Evolutionary conservation across 805 yeast species (phyloP), one percentile per base, ranked within the genome.

Genomic region (Myxozyma lipomycoides): DNA sequence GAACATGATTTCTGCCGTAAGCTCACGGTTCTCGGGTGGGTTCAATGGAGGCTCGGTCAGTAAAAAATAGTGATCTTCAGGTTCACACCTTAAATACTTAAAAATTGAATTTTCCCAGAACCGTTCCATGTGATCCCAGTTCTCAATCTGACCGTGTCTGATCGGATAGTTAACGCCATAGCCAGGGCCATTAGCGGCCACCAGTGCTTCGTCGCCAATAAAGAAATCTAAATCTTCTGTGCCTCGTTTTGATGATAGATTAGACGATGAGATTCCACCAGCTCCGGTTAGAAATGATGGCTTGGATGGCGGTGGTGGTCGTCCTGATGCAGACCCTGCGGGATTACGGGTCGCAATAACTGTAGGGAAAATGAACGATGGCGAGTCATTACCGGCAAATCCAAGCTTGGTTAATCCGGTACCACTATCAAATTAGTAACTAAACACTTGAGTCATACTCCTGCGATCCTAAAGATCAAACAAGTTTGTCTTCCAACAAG

Each of bases 51-150:
- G 99, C 72, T 93, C 99, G 45, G 99, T 93, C 61, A 93, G 73
- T 50, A 93, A 73, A 70, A 93, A 93, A 67, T 87, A 89, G 66
- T 93, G 99, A 70, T 93, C 99, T 69, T 93, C 99, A 15, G 99
- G 99, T 71, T 93, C 98, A 68, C 98, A 88, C 69, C 96, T 82
- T 62, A 93, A 78, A 68, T 93, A 93, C 72, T 93, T 91, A 75
- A 93, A 93, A 64, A 93, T 90, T 42, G 96, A 87, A 64, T 86
- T 86, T 66, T 93, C 98, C 98, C 98, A 93, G 70, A 89, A 91
- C 67, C 98, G 78, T 70, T 93, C 98, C 98, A 93, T 93, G 67
- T 93, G 97, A 72, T 93, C 98, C 98, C 98, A 93, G 69, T 93
- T 88, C 70, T 93, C 98, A 57, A 93, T 85, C 74, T 93, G 98